Percentiles rank a stretch among this genome's conserved stretches.
Conservation (phyloP, 148 eudicot species). For the Limonium bicolor region DNA sequence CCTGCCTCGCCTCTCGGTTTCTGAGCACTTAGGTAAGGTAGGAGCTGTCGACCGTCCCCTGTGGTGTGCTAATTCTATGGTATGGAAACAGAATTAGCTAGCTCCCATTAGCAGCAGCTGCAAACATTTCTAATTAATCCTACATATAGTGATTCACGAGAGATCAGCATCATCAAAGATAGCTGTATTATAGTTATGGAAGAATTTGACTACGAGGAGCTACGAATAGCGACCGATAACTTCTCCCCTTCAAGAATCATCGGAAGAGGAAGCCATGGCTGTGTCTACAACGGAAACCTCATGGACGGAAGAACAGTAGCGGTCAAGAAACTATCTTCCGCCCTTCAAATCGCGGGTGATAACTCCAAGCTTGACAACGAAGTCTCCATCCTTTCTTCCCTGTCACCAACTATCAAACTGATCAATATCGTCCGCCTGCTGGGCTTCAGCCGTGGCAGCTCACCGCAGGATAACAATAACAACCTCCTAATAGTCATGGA, state of each 20-base stretch:
- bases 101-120: too few species aligned
- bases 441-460: conserved; percentile 27
- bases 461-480: background rate
- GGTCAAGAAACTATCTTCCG: conserved; percentile 38
- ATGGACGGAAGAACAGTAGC: conserved; percentile 35
- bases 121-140: too few species aligned
- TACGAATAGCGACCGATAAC: conserved; percentile 42
- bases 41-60: too few species aligned
- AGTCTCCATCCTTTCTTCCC: conserved; percentile 24
- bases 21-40: too few species aligned
- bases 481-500: conserved; percentile 38
- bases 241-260: conserved; percentile 38
- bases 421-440: conserved; percentile 22
- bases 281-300: conserved; percentile 51
- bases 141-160: too few species aligned
- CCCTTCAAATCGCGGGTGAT: conserved; percentile 41
- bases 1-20: too few species aligned
- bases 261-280: conserved; percentile 85
- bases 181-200: too few species aligned
- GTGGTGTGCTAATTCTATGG: too few species aligned
- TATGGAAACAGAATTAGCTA: too few species aligned
- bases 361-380: conserved; percentile 58
- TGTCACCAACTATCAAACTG: conserved; percentile 13
- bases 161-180: too few species aligned
- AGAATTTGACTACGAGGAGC: conserved; percentile 48